Conservation (phyloP, 139 green algal genomes). For the Pleodorina starrii region DNA sequence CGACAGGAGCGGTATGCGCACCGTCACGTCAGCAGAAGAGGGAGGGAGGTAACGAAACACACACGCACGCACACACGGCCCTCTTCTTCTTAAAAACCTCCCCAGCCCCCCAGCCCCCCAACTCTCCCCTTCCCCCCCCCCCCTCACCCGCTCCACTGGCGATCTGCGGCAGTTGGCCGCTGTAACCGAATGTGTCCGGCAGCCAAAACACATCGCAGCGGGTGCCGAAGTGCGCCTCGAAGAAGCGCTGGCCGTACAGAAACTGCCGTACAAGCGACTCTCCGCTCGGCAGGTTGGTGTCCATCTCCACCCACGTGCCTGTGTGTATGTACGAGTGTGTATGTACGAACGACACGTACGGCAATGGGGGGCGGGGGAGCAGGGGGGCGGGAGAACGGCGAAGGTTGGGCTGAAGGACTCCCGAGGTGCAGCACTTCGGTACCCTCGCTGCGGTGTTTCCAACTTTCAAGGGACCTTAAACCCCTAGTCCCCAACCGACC, state of each 20-base stretch:
- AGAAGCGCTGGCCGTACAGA: constrained; percentile 61
- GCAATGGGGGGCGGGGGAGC: too few relatives aligned
- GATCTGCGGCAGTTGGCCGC: constrained; percentile 61
- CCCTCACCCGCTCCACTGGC: constrained; percentile 20
- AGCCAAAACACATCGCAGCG: constrained; percentile 57
- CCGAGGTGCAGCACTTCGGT: too few relatives aligned
- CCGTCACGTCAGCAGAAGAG: too few relatives aligned
- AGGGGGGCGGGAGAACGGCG: too few relatives aligned
- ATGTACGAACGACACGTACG: too few relatives aligned
- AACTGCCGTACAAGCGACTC: constrained; percentile 64
- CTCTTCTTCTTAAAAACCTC: too few relatives aligned
- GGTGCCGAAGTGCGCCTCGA: constrained; percentile 41
- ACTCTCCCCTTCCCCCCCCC: neutral
- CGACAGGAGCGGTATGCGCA: too few relatives aligned
- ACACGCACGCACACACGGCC: too few relatives aligned
- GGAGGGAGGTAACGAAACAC: too few relatives aligned
- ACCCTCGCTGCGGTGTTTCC: too few relatives aligned
- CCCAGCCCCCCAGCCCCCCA: neutral
- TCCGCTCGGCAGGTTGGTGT: constrained; percentile 60
- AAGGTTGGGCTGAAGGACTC: too few relatives aligned
- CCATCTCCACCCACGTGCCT: constrained; percentile 63
- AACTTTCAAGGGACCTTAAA: neutral
- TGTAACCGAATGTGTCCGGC: constrained; percentile 59
- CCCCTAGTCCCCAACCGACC: neutral
- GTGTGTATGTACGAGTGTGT: too few relatives aligned